Base-by-base conservation (phyloP, 306 rosid genomes). In the Comarum palustre region DNA sequence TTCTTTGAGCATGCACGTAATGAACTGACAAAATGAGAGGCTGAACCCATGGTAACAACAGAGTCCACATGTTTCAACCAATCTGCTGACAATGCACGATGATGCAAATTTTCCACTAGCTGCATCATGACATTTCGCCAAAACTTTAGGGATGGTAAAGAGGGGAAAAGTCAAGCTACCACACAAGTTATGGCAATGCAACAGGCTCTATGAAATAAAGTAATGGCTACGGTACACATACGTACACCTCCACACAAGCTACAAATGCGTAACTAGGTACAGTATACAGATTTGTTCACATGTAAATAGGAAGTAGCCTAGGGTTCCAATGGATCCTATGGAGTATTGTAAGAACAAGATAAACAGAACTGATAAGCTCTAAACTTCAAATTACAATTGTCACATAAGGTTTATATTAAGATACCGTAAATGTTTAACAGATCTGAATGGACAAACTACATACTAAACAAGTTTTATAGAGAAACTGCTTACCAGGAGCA, bases 31-130 rank as follows among this genome's bases (percentile, higher is more conserved):
- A 90, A 51, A 87, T 89, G 97, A 47, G 87, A 80, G 72, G 97
- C 87, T 34, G 99, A 94, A 82, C 99, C 99, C 93, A 91, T 55
- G 16, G 96, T 90, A 61, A 38, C 77, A 75, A 72, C 86, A 85
- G 96, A 88, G 80, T 94, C 99, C 66, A 87, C 90, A 73, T 85
- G 88, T 81, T 87, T 94, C 59, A 82, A 87, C 99, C 99, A 94
- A 71, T 94, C 99, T 6, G 87, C 63, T 36, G 93, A 88, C 68
- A 94, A 72, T 32, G 97, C 88, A 79, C 13, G 86, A 76, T 14
- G 92, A 65, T 73, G 86, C 80, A 91, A 76, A 86, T 91, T 94
- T 81, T 92, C 87, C 78, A 85, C 96, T 75, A 94, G 74, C 99
- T 94, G 96, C 69, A 43, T 42, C 77, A 50, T 39, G 66, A 31